Conservation (phyloP, 176 grass and related monocot species). For the Rhynchospora tenuis region DNA sequence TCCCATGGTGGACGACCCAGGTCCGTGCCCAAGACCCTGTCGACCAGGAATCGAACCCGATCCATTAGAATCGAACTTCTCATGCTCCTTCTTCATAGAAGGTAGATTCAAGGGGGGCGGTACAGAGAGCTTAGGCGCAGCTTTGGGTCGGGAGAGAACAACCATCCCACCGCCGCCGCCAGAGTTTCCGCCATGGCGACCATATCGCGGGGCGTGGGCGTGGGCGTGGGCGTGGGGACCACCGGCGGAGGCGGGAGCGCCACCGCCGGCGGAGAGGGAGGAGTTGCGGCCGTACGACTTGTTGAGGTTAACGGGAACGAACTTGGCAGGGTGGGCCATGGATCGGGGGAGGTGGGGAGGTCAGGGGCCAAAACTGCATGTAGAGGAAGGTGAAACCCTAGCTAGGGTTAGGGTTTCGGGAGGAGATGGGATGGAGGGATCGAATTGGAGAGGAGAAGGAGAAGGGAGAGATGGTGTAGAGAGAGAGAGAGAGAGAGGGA, state of each 20-base stretch:
- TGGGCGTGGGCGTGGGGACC: too few relatives aligned
- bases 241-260: slow-evolving; percentile 19
- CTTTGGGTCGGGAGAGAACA: slow-evolving; percentile 66
- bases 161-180: slow-evolving; percentile 55
- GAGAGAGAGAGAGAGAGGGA: not conserved
- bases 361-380: slow-evolving; percentile 44
- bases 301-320: slow-evolving; percentile 78
- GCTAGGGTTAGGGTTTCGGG: slow-evolving; percentile 28
- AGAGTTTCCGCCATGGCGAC: slow-evolving; percentile 21
- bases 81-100: slow-evolving; percentile 87
- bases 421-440: not conserved
- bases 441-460: slow-evolving; percentile 1
- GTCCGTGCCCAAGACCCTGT: slow-evolving; percentile 36
- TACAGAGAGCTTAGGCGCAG: slow-evolving; percentile 73
- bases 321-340: slow-evolving; percentile 90
- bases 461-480: not conserved
- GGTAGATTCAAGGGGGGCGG: slow-evolving; percentile 94
- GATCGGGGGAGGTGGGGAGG: slow-evolving; percentile 23
- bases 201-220: slow-evolving; percentile 21
- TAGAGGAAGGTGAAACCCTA: slow-evolving; percentile 29
- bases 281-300: slow-evolving; percentile 60
- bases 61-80: slow-evolving; percentile 63
- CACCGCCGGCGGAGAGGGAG: slow-evolving; percentile 19
- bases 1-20: slow-evolving; percentile 44
- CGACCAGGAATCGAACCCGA: slow-evolving; percentile 26